phyloP scores from a whole-genome alignment of 2,329 filamentous ascomycete species.

The Exutisphaerella laricina region DNA sequence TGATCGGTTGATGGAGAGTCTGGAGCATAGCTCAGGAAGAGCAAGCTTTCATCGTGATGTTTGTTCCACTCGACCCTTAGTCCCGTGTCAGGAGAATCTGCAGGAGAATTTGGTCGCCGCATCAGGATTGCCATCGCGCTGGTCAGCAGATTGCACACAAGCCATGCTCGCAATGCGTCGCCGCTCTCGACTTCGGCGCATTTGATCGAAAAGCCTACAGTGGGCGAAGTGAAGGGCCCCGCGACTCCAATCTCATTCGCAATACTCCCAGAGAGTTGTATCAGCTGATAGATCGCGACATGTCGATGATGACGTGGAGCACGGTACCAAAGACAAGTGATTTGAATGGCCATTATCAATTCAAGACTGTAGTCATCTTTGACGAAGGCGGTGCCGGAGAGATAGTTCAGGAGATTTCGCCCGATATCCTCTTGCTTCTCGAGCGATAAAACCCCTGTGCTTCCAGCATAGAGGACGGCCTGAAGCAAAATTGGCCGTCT shows the following conservation, averaged over 20 bases:
- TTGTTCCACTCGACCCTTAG: slow-evolving; percentile 18
- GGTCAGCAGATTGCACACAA: slow-evolving; percentile 18
- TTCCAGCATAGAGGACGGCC: slow-evolving; percentile 50
- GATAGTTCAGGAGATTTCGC: slow-evolving; percentile 61
- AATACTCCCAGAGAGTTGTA: slow-evolving; percentile 71
- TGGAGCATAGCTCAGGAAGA: slow-evolving; percentile 18
- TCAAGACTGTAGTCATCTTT: slow-evolving; percentile 69
- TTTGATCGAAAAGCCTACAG: not conserved
- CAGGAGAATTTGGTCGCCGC: slow-evolving; percentile 6
- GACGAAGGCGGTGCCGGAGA: slow-evolving; percentile 66
- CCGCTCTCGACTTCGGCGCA: slow-evolving; percentile 1
- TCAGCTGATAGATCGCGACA: slow-evolving; percentile 78
- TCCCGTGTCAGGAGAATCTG: too few relatives aligned
- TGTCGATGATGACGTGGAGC: slow-evolving; percentile 76
- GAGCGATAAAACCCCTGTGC: slow-evolving; percentile 45
- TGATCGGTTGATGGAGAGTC: slow-evolving; percentile 14
- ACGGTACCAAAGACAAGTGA: slow-evolving; percentile 73
- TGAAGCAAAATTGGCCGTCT: slow-evolving; percentile 49
- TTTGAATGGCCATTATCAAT: slow-evolving; percentile 69
- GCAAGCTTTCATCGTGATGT: slow-evolving; percentile 22
- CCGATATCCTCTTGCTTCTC: slow-evolving; percentile 57
- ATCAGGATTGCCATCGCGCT: slow-evolving; percentile 14
- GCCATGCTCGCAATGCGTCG: slow-evolving; percentile 11
- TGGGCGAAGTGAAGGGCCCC: slow-evolving; percentile 10
- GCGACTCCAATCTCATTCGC: slow-evolving; percentile 74